phyloP scores from a whole-genome alignment of 2,329 filamentous ascomycete genomes.

The Ophiostoma fasciatum region DNA sequence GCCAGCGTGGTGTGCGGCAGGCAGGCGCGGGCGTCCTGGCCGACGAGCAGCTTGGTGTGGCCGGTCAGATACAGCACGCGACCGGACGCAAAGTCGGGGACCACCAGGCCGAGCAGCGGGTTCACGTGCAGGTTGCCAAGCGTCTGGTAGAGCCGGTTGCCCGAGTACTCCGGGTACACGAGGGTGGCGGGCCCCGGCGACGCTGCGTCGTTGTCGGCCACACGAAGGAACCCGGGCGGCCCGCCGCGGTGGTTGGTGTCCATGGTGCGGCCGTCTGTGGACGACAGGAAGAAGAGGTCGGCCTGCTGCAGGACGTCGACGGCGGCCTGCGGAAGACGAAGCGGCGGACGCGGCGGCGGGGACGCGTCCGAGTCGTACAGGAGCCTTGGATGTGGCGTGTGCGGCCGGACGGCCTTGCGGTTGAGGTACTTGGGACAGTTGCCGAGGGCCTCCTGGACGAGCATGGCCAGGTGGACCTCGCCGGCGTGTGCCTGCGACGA shows the following conservation, averaged over 20 bases:
- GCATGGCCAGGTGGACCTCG: conserved; percentile 43
- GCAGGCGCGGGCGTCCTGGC: conserved; percentile 42
- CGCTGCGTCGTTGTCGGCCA: conserved; percentile 36
- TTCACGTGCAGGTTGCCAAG: conserved; percentile 60
- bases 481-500: conserved; percentile 14
- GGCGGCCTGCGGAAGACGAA: conserved; percentile 37
- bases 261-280: conserved; percentile 52
- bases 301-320: conserved; percentile 44
- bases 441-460: conserved; percentile 57
- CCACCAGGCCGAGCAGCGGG: conserved; percentile 51
- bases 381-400: conserved; percentile 33
- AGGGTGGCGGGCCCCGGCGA: conserved; percentile 27
- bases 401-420: conserved; percentile 46
- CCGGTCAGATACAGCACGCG: conserved; percentile 65
- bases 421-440: conserved; percentile 87
- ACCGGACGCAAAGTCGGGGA: conserved; percentile 61
- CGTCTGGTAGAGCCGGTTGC: conserved; percentile 72
- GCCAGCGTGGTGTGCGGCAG: conserved; percentile 60
- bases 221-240: conserved; percentile 55
- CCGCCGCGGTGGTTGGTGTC: conserved; percentile 76
- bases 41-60: conserved; percentile 48
- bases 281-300: conserved; percentile 69
- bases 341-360: no score
- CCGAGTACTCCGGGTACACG: conserved; percentile 72
- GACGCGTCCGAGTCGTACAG: conserved; percentile 18